Conservation (phyloP, 176 grass and related monocot genomes). For the Cenchrus purpureus region DNA sequence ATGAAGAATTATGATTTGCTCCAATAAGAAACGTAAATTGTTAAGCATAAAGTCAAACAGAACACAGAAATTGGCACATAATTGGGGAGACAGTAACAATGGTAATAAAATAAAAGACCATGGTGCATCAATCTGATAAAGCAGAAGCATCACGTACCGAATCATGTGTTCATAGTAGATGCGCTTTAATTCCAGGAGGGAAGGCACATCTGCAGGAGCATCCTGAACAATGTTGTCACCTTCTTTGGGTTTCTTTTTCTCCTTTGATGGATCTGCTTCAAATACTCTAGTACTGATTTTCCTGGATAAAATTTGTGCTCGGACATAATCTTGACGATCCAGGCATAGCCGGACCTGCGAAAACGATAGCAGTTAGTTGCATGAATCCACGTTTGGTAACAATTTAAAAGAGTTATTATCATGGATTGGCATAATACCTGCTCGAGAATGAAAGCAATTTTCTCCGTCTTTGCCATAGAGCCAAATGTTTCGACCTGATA, state of each 20-base stretch:
- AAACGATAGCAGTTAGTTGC: neutral
- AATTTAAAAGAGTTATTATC: conserved; percentile 5
- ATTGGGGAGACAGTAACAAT: neutral
- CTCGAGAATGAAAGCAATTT: conserved; percentile 95
- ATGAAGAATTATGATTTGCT: neutral
- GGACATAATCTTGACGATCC: conserved; percentile 85
- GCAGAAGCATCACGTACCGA: conserved; percentile 53
- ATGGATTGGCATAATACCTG: conserved; percentile 53
- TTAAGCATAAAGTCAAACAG: neutral
- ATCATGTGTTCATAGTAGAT: conserved; percentile 96
- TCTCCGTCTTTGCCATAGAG: conserved; percentile 96
- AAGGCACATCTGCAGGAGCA: conserved; percentile 84
- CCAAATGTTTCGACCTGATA: conserved; percentile 97
- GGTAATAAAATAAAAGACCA: neutral
- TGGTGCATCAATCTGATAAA: neutral
- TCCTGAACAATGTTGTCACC: conserved; percentile 88
- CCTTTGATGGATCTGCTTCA: conserved; percentile 77
- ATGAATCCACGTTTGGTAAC: neutral
- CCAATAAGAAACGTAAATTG: conserved; percentile 7
- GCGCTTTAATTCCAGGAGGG: conserved; percentile 84
- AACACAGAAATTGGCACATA: neutral
- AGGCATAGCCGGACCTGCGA: conserved; percentile 86
- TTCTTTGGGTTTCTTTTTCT: conserved; percentile 93
- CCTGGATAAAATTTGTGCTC: conserved; percentile 92
- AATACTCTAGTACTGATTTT: conserved; percentile 95